Conservation (phyloP, 768 basidiomycete genomes). For the Holtermanniella nyarrowii region DNA sequence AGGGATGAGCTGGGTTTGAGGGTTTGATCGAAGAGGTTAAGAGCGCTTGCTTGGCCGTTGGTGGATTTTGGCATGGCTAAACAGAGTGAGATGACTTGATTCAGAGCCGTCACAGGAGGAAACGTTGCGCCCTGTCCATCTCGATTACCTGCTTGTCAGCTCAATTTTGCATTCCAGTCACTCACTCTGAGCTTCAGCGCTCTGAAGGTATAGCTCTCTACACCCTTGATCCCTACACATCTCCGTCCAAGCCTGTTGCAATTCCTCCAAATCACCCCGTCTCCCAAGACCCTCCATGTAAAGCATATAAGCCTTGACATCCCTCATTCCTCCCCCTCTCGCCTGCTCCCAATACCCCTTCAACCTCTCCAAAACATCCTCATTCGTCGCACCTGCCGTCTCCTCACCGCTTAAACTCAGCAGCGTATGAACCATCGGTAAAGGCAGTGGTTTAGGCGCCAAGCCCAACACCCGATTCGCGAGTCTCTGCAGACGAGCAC, state of each 20-base stretch:
- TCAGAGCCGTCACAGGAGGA: constrained; percentile 46
- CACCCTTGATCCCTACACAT: constrained; percentile 35
- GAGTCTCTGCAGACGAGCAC: no score
- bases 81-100: constrained; percentile 63
- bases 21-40: constrained; percentile 44
- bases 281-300: constrained; percentile 55
- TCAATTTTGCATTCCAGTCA: neutral
- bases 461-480: no score
- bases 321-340: constrained; percentile 51
- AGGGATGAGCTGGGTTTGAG: constrained; percentile 45
- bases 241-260: constrained; percentile 42
- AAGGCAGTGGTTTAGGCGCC: neutral
- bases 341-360: constrained; percentile 58
- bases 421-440: neutral
- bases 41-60: constrained; percentile 39
- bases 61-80: constrained; percentile 41
- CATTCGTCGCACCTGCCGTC: neutral
- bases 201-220: constrained; percentile 12
- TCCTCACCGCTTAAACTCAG: neutral
- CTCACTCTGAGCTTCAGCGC: constrained; percentile 13
- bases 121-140: constrained; percentile 7
- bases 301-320: constrained; percentile 57
- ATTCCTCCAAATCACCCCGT: constrained; percentile 50
- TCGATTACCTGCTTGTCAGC: neutral
- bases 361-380: constrained; percentile 45